Base-by-base conservation (phyloP, 2,329 filamentous ascomycete species). In the Penicillium corylophilum region DNA sequence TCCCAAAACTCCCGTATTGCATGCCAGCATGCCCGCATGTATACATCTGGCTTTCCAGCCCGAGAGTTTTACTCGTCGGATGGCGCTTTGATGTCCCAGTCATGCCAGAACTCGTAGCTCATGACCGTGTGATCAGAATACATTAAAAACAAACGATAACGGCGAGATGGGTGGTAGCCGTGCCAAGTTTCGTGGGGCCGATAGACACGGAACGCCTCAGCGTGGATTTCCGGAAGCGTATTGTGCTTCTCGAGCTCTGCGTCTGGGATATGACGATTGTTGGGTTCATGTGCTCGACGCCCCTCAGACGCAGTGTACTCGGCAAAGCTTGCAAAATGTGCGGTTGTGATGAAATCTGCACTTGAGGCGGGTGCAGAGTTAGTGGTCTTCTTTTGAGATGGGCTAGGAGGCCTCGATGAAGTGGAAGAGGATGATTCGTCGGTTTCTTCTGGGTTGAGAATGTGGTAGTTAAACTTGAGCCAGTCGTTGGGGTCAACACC, bases 21-120 rank as follows among this genome's bases (percentile, higher is more conserved):
- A 28, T 10, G 26, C 26, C 9, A 28, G 26, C 26, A 9, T 28
- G 26, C 9, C 4, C 12, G 9, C 26, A 28, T 28, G 26, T 28
- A 28, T 28, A 10, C 12, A 28, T 28, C 7, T 28, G 26, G 12
- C 26, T 28, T 28, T 7, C 9, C 26, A 28, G 26, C 8, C 26
- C 26, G 7, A 9, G 7, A 10, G 2, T 5, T 28, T 28, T 28
- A 28, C 26, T 10, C 26, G 3, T 28, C 26, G 8, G 26, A 8
- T 10, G 29, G 2, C 5, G 12, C 16, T 13, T 13, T 38, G 1
- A 20, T 5, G 8, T 64, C 67, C 72, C 71, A 73, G 20, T 71
- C 67, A 44, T 74, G 73, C 68, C 70, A 77, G 31, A 86, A 72
- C 69, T 86, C 83, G 68, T 85, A 87, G 52, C 76, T 81, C 69